A percentile compares a stretch with the other conserved stretches of the same genome.
Conservation (phyloP, 805 yeast species). For the Barnettozyma siamensis region DNA sequence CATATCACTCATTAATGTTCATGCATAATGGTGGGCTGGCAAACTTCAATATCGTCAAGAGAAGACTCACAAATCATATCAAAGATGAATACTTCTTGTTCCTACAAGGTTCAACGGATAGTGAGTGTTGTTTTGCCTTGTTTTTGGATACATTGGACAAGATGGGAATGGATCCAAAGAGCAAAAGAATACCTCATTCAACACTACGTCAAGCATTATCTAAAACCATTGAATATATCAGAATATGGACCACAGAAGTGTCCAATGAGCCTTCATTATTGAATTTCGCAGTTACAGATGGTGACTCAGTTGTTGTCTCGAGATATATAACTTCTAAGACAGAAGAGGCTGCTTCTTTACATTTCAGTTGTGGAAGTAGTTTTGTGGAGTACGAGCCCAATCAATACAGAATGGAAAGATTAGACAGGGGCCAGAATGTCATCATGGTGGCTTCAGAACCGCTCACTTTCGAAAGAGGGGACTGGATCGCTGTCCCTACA, state of each 20-base stretch:
- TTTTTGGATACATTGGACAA: constrained; percentile 70
- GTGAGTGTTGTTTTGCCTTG: constrained; percentile 91
- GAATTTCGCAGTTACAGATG: constrained; percentile 95
- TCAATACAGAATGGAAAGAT: constrained; percentile 88
- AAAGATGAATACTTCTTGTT: constrained; percentile 73
- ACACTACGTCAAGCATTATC: constrained; percentile 63
- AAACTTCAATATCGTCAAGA: constrained; percentile 66
- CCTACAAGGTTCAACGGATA: constrained; percentile 92
- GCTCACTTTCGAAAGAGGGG: constrained; percentile 90
- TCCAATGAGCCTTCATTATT: constrained; percentile 76
- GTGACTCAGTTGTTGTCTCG: constrained; percentile 76
- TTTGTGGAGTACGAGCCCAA: constrained; percentile 90
- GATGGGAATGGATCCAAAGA: constrained; percentile 69
- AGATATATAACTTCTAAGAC: constrained; percentile 83
- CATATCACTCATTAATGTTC: constrained; percentile 80
- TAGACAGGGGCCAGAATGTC: constrained; percentile 88
- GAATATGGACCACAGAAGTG: constrained; percentile 65
- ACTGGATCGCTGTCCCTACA: constrained; percentile 96
- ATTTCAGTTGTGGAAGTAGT: constrained; percentile 88
- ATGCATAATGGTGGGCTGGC: constrained; percentile 97
- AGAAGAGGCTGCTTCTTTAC: constrained; percentile 94
- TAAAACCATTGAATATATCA: constrained; percentile 67
- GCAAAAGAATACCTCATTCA: constrained; percentile 44
- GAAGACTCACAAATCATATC: constrained; percentile 63
- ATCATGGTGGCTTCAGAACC: constrained; percentile 98